Base-by-base conservation (phyloP, 2,329 filamentous ascomycete genomes). In the Penicillium sp. region DNA sequence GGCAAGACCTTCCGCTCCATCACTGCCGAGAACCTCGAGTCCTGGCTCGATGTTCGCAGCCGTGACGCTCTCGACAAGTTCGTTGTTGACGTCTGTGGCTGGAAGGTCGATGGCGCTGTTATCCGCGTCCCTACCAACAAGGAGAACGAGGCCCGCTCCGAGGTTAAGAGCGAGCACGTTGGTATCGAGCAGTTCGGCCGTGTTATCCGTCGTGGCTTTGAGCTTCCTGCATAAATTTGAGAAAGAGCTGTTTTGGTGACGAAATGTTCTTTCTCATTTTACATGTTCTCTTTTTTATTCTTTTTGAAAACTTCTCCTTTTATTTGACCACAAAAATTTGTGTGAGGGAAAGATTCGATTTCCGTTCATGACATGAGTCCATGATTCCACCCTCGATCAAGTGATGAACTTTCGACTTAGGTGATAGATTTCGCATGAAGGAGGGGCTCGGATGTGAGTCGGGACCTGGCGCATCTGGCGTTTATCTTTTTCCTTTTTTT, bases 101-200 rank as follows among this genome's bases (percentile, higher is more conserved):
- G 93, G 92, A 84, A 83, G 66, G 82, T 97, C 40, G 88, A 90
- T 34, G 67, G 62, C 39, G 57, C 61, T n/a, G 69, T 78, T 41
- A 87, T 97, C 59, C 84, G 85, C 73, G 84, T 99, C 53, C 94
- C 94, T 52, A 81, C 88, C 69, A 99, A 99, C 80, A 90, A 94
- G 71, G 94, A 99, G 78, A 97, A 97, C 74, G 93, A 97, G 84
- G 94, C 92, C 42, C 91, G 95, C 81, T 94, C 94, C 75, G 88
- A 92, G 39, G 89, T 97, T 74, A 95, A 97, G 69, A 85, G 92
- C 67, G 94, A 99, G 81, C 92, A 94, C 62, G 94, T 99, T n/a
- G 76, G 72, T 16, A 66, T 79, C 40, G 77, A 79, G 43, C 76
- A 76, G 75, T 79, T 79, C 61, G 75, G 75, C 22, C 69, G 90